Base-by-base conservation (phyloP, 2,329 filamentous ascomycete species). In the Cyclaneusma minus region DNA sequence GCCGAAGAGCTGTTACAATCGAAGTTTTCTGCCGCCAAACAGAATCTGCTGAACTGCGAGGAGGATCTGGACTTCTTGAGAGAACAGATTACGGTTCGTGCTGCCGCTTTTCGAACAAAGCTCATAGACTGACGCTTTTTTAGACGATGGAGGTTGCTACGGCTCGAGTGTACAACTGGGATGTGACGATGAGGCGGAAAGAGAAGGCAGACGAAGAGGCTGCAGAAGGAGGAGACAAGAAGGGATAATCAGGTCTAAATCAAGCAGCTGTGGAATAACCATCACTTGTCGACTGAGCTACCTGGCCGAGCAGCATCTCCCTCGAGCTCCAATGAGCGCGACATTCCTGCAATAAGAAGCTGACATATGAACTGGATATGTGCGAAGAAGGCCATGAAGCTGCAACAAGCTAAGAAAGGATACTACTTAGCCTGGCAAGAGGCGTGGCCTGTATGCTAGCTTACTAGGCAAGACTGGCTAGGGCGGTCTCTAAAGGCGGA, bases 161-260 rank as follows among this genome's bases (percentile, higher is more conserved):
- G 21, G 89, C 89, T 13, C 68, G 89, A 37, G 85, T 98, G n/a
- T 95, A 98, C 55, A 98, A 98, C 54, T 95, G 89, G 87, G 89
- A 98, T 45, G 84, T 98, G 4, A 82, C 87, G 22, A 81, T 93
- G 60, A 82, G 91, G 55, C 66, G 89, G 41, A 94, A 93, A 60
- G 84, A 93, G 34, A 89, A 84, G 51, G 62, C 56, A 3, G 73
- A 77, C 20, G 67, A 71, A 35, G 71, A 52, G 12, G 44, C 39
- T 4, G 32, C 41, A 21, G 47, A 48, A 33, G 42, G 41, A 16
- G 34, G 33, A 22, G 46, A 43, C 23, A 50, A 47, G 36, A 39
- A 38, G 28, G 42, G 43, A 9, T 40, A 41, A 14, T 37, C 45
- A 12, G n/a, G n/a, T n/a, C n/a, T n/a, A n/a, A n/a, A n/a, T n/a